phyloP scores from a whole-genome alignment of 176 grass and related monocot genomes.

The Eragrostis curvula region DNA sequence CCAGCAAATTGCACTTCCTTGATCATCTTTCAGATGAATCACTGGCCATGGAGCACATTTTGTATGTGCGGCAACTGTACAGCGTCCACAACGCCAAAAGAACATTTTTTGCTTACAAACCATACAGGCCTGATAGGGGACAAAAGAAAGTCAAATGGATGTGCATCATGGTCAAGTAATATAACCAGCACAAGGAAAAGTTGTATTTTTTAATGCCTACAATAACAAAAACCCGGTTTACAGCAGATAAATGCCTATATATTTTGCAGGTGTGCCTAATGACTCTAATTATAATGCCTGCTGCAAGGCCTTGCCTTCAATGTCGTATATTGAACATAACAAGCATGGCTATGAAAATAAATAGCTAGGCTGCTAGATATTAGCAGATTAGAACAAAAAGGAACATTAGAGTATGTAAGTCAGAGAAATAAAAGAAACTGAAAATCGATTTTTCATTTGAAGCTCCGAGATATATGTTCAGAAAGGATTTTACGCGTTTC shows the following conservation, averaged over 20 bases:
- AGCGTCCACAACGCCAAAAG: constrained; percentile 87
- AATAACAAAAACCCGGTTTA: constrained; percentile 12
- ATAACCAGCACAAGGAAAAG: background rate
- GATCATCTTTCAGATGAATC: constrained; percentile 53
- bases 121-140: constrained; percentile 60
- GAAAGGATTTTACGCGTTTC: constrained; percentile 15
- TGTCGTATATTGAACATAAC: constrained; percentile 12
- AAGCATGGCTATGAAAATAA: constrained; percentile 21
- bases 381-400: constrained; percentile 2
- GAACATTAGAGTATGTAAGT: background rate
- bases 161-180: constrained; percentile 18
- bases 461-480: constrained; percentile 32
- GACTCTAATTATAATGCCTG: background rate
- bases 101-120: constrained; percentile 77
- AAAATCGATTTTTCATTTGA: background rate
- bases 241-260: background rate
- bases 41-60: constrained; percentile 90
- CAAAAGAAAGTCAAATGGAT: constrained; percentile 40
- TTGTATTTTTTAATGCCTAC: background rate
- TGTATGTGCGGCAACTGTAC: constrained; percentile 77
- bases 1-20: constrained; percentile 68
- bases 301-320: background rate
- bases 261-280: background rate
- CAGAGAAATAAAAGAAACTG: constrained; percentile 6
- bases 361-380: constrained; percentile 18